phyloP scores from a whole-genome alignment of 1,139 yeast genomes.

The Zygotorulaspora mrakii region DNA sequence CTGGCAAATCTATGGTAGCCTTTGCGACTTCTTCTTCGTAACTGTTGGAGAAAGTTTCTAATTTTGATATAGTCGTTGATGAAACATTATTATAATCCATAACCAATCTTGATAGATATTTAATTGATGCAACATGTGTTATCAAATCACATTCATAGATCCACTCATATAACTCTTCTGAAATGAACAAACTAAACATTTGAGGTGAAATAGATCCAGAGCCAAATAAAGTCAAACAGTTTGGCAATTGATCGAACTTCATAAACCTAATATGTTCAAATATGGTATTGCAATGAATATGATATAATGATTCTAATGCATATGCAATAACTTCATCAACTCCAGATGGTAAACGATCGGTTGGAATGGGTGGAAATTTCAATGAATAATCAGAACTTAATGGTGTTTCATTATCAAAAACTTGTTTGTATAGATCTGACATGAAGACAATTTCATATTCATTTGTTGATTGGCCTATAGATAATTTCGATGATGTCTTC shows the following conservation, averaged over 20 bases:
- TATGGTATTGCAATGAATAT: conserved; percentile 57
- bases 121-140: conserved; percentile 58
- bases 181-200: conserved; percentile 55
- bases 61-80: conserved; percentile 47
- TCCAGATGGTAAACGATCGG: conserved; percentile 45
- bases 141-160: conserved; percentile 60
- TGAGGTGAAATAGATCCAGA: conserved; percentile 59
- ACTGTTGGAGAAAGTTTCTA: conserved; percentile 45
- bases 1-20: conserved; percentile 48
- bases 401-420: conserved; percentile 29
- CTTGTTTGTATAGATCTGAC: conserved; percentile 34
- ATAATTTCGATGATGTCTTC: conserved; percentile 4
- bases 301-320: conserved; percentile 58
- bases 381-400: conserved; percentile 29
- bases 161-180: conserved; percentile 57
- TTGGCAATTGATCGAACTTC: conserved; percentile 59
- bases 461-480: conserved; percentile 8
- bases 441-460: conserved; percentile 16
- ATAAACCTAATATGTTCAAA: conserved; percentile 65
- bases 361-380: conserved; percentile 50
- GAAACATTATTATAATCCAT: conserved; percentile 53
- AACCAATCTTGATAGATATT: conserved; percentile 64
- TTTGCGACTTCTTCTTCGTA: conserved; percentile 43
- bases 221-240: conserved; percentile 52
- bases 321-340: conserved; percentile 59